Conservation (phyloP, 768 basidiomycete genomes). For the Termitomyces sp. region DNA sequence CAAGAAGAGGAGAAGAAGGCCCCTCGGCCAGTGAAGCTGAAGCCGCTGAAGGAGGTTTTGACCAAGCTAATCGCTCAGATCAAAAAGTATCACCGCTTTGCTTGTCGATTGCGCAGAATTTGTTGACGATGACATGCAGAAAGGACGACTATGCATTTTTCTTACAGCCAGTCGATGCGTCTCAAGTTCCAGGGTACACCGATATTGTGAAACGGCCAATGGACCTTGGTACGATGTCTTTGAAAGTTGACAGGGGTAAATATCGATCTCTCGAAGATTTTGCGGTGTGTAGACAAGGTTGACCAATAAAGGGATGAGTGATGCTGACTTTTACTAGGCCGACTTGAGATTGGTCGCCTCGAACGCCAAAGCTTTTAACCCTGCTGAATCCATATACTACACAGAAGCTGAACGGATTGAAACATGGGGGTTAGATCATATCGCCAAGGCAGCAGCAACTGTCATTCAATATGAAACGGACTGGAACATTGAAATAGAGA, state of each 20-base stretch:
- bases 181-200: slow-evolving; percentile 56
- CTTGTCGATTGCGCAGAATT: not conserved
- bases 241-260: slow-evolving; percentile 70
- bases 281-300: slow-evolving; percentile 43
- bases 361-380: slow-evolving; percentile 78
- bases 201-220: slow-evolving; percentile 82
- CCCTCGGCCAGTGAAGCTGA: slow-evolving; percentile 65
- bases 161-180: slow-evolving; percentile 59
- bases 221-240: slow-evolving; percentile 86
- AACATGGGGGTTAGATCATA: slow-evolving; percentile 68
- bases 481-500: slow-evolving; percentile 80
- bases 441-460: slow-evolving; percentile 62
- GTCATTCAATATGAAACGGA: slow-evolving; percentile 82
- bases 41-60: slow-evolving; percentile 76
- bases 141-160: slow-evolving; percentile 89
- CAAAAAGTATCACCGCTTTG: slow-evolving; percentile 54
- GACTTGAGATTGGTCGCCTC: slow-evolving; percentile 70
- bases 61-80: slow-evolving; percentile 64
- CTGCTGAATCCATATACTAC: slow-evolving; percentile 69
- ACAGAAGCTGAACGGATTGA: slow-evolving; percentile 73
- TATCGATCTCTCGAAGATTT: slow-evolving; percentile 84
- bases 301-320: not conserved
- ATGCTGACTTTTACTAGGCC: slow-evolving; percentile 31
- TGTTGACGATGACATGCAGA: slow-evolving; percentile 33
- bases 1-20: slow-evolving; percentile 38